phyloP scores from a whole-genome alignment of 306 rosid genomes.

The Sophora flavescens region DNA sequence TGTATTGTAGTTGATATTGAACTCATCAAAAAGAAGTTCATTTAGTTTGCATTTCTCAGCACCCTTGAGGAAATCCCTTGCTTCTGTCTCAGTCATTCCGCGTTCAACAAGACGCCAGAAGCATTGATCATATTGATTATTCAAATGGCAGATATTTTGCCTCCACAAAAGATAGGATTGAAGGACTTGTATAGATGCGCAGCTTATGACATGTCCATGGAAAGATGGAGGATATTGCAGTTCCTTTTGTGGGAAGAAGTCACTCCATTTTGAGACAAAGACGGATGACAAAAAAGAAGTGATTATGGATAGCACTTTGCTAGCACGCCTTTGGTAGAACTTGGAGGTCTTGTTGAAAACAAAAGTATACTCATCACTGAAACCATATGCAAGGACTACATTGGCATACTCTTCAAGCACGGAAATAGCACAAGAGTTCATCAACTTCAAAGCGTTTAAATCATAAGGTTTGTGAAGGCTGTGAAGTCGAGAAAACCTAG shows the following conservation, averaged over 20 bases:
- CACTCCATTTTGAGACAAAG: constrained; percentile 69
- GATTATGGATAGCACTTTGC: constrained; percentile 76
- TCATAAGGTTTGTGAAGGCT: constrained; percentile 71
- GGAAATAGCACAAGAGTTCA: constrained; percentile 72
- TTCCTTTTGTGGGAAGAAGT: constrained; percentile 65
- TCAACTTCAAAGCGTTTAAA: constrained; percentile 64
- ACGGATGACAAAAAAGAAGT: constrained; percentile 76
- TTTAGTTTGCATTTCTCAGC: constrained; percentile 65
- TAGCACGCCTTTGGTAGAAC: constrained; percentile 78
- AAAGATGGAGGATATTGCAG: constrained; percentile 67
- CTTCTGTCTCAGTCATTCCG: constrained; percentile 68
- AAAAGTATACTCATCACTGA: constrained; percentile 75
- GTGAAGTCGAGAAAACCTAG: constrained; percentile 26
- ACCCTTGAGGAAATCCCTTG: constrained; percentile 58
- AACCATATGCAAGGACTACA: constrained; percentile 77
- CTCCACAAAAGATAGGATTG: constrained; percentile 86
- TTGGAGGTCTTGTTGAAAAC: constrained; percentile 76
- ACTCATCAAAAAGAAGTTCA: constrained; percentile 68
- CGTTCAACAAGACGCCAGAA: constrained; percentile 69
- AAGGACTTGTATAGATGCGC: constrained; percentile 76
- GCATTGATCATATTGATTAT: constrained; percentile 69
- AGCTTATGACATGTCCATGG: constrained; percentile 62
- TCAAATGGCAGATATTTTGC: constrained; percentile 76
- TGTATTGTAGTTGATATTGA: constrained; percentile 69
- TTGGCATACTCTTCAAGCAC: constrained; percentile 72